Percentiles rank a stretch among this genome's conserved stretches.
Conservation (phyloP, 73 alveolate species). For the Paramecium sonneborni region DNA sequence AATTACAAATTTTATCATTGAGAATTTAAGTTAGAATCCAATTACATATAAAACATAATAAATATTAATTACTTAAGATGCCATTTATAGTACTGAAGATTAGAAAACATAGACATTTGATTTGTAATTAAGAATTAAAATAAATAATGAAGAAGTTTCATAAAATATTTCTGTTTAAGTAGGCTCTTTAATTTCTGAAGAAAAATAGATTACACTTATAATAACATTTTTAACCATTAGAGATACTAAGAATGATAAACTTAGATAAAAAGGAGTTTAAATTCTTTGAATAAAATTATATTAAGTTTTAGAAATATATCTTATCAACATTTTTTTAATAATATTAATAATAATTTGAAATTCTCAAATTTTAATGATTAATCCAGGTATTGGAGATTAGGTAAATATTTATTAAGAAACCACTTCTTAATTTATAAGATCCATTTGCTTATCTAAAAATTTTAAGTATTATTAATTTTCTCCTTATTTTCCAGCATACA, state of each 20-base stretch:
- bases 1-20: neutral
- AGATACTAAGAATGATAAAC: slow-evolving; percentile 16
- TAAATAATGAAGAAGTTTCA: neutral
- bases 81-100: neutral
- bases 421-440: neutral
- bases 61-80: neutral
- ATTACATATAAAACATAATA: neutral
- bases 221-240: slow-evolving; percentile 40
- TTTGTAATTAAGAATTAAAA: neutral
- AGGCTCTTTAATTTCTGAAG: neutral
- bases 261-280: slow-evolving; percentile 41
- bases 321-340: too few relatives aligned
- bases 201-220: neutral
- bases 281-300: slow-evolving; percentile 11
- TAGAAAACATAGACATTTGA: neutral
- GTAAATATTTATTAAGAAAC: neutral
- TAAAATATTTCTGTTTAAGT: neutral
- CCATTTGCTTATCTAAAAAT: neutral
- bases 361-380: neutral
- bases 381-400: neutral
- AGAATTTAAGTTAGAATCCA: neutral
- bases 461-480: neutral
- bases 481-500: neutral
- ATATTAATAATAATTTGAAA: too few relatives aligned
- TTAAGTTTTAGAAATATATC: neutral